phyloP scores from a whole-genome alignment of 23 red algal species.

The Gracilaria gracilis region DNA sequence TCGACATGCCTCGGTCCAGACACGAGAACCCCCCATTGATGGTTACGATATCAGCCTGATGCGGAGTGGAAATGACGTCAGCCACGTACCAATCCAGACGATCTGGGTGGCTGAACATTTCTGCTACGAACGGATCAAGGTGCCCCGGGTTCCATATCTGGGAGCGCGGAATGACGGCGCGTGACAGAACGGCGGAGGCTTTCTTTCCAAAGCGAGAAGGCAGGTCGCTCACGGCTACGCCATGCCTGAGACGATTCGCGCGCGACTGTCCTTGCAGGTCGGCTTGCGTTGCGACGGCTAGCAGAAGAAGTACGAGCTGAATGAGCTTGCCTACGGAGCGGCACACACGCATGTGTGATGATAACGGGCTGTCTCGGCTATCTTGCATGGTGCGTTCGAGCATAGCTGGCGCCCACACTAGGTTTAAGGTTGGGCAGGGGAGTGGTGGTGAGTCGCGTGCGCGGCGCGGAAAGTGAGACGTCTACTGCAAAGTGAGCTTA shows the following conservation, averaged over 20 bases:
- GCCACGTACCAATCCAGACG: conserved; percentile 42
- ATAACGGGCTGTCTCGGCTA: too few species aligned
- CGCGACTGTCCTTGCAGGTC: conserved; percentile 28
- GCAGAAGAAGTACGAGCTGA: neutral
- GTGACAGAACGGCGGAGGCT: conserved; percentile 33
- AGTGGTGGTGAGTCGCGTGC: too few species aligned
- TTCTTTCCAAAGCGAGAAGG: conserved; percentile 29
- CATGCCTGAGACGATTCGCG: conserved; percentile 27
- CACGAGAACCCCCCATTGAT: conserved; percentile 49
- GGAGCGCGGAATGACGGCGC: conserved; percentile 10
- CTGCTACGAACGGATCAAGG: conserved; percentile 1
- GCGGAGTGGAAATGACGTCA: neutral
- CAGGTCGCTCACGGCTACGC: conserved; percentile 11
- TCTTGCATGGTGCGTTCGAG: too few species aligned
- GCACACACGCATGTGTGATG: neutral
- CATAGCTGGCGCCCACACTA: too few species aligned
- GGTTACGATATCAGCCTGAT: neutral
- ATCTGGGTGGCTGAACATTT: conserved; percentile 15
- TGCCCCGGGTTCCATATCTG: conserved; percentile 4
- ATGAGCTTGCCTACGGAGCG: neutral
- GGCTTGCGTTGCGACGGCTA: neutral
- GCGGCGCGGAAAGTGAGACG: too few species aligned
- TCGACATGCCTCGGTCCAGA: conserved; percentile 27
- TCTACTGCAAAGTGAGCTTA: too few species aligned
- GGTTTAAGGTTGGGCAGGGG: too few species aligned